Evolutionary conservation across 106 monocot genomes (phyloP), one percentile per base, ranked within the genome.

Genomic region (Narthecium ossifragum): DNA sequence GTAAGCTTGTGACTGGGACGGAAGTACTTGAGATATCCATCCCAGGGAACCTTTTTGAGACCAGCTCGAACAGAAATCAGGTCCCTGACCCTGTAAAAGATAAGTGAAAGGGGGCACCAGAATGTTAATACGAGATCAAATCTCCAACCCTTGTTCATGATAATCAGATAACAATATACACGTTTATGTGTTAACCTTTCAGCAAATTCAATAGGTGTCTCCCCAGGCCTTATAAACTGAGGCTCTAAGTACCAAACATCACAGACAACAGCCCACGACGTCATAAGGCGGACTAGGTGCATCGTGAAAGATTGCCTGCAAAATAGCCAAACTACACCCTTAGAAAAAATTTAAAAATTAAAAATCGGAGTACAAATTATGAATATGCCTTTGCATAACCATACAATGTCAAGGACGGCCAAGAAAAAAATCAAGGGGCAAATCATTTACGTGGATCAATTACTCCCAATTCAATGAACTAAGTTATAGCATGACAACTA

Each of bases 261-360:
- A 78, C 94, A 94, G 34, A 94, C 94, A 51, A 94, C 94, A 55
- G 94, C 94, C 94, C 94, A 94, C 31, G 94, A 94, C 59, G 94
- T 90, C 94, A 94, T 94, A n/a, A 94, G 75, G 28, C 83, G 74
- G 20, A 75, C 75, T 43, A 94, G 73, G 67, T 90, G 90, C 86
- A 76, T 90, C 31, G 94, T 94, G 69, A 94, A 94, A 9, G 94
- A 94, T 73, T 94, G 94, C 64, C 94, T 94, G 73, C 20, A 22
- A 24, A 49, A 21, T 22, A 49, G 4, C n/a, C n/a, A n/a, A n/a
- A n/a, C n/a, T n/a, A n/a, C n/a, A n/a, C n/a, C n/a, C n/a, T n/a
- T n/a, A n/a, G n/a, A n/a, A n/a, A n/a, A n/a, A n/a, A n/a, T n/a
- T n/a, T n/a, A n/a, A n/a, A n/a, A n/a, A n/a, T n/a, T n/a, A n/a